Conservation (phyloP, 2,329 filamentous ascomycete species). For the Penicillium digitatum region DNA sequence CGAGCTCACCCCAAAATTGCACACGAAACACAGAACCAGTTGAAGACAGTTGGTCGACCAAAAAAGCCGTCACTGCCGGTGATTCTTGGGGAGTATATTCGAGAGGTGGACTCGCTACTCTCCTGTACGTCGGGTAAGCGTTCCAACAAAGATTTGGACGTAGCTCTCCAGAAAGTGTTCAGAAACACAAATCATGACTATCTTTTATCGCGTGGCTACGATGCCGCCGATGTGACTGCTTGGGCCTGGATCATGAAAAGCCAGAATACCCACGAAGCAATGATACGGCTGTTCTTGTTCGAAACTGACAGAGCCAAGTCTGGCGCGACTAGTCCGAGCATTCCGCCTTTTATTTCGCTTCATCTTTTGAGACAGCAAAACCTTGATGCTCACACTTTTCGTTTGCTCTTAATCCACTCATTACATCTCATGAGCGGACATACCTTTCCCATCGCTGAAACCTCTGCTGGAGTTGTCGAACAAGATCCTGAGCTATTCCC, state of each 20-base stretch:
- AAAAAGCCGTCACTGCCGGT: constrained; percentile 29
- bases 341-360: constrained; percentile 48
- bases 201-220: constrained; percentile 34
- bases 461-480: background rate
- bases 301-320: constrained; percentile 21
- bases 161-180: constrained; percentile 35
- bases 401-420: constrained; percentile 41
- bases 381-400: constrained; percentile 42
- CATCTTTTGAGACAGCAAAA: constrained; percentile 46
- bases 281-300: constrained; percentile 34
- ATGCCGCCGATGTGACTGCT: constrained; percentile 39
- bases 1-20: background rate
- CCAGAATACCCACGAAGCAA: constrained; percentile 33
- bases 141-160: constrained; percentile 18
- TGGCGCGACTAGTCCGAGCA: constrained; percentile 7
- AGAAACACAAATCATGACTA: constrained; percentile 25
- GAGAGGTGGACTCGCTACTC: constrained; percentile 32
- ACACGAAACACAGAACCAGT: background rate
- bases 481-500: background rate
- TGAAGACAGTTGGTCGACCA: constrained; percentile 14
- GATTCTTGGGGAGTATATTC: constrained; percentile 40
- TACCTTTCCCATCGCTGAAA: constrained; percentile 14
- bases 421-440: constrained; percentile 34
- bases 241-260: constrained; percentile 49
- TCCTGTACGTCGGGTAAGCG: constrained; percentile 1